phyloP scores from a whole-genome alignment of 345 rosid genomes.

The Syzygium jambos region DNA sequence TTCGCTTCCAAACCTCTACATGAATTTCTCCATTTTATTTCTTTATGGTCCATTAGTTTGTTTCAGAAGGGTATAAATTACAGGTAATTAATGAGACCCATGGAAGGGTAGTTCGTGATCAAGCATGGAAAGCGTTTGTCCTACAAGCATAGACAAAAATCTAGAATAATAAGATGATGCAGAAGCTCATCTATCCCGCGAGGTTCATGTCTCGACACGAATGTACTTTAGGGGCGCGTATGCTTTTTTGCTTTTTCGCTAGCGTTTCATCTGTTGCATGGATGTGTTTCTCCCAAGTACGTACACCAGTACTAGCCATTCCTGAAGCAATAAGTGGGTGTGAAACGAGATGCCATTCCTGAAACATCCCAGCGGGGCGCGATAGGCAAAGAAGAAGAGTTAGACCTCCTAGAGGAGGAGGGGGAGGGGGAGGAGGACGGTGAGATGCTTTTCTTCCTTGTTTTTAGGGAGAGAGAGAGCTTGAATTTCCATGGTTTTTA shows the following conservation, averaged over 20 bases:
- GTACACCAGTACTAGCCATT: background rate
- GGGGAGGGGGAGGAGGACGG: background rate
- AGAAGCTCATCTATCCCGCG: background rate
- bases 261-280: background rate
- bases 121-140: background rate
- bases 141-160: background rate
- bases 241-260: background rate
- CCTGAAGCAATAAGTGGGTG: background rate
- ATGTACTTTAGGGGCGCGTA: background rate
- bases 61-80: background rate
- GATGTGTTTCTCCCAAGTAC: background rate
- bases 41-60: background rate
- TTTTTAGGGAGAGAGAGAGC: background rate
- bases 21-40: background rate
- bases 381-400: background rate
- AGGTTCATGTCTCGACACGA: background rate
- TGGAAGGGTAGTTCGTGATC: background rate
- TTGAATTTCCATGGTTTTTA: background rate
- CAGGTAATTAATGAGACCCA: background rate
- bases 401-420: background rate
- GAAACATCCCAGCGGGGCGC: background rate
- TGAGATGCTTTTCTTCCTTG: background rate
- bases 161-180: background rate
- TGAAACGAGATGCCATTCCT: background rate
- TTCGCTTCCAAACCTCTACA: background rate